Evolutionary conservation across 1,139 yeast genomes (phyloP).

Genomic region (Suhomyces bolitotheri): DNA sequence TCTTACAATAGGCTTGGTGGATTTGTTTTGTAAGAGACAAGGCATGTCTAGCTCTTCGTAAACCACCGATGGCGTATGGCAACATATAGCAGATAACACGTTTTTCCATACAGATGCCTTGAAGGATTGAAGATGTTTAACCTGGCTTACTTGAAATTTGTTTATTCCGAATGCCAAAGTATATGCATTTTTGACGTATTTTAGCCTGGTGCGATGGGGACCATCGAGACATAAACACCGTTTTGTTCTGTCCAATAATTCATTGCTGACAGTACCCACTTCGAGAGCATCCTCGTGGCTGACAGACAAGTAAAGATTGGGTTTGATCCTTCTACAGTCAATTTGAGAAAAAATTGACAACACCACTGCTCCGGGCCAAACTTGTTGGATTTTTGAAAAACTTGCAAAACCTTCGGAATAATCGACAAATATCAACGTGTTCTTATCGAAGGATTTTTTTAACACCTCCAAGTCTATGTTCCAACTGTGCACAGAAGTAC

Average conservation of each 20-base stretch:
- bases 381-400: constrained; percentile 4
- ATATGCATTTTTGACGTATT: neutral
- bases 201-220: neutral
- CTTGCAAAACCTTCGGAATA: constrained; percentile 4
- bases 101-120: constrained; percentile 3
- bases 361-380: constrained; percentile 3
- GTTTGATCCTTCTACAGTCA: constrained; percentile 11
- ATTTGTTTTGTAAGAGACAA: constrained; percentile 13
- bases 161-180: neutral
- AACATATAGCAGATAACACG: constrained; percentile 18
- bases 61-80: constrained; percentile 22
- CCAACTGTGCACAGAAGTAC: neutral
- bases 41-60: constrained; percentile 24
- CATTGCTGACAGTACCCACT: constrained; percentile 1
- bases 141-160: neutral
- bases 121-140: neutral
- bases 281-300: neutral
- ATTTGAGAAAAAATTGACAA: constrained; percentile 5
- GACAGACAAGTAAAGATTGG: constrained; percentile 8
- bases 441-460: too few relatives aligned
- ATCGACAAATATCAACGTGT: neutral
- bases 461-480: neutral
- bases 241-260: too few relatives aligned
- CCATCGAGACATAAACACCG: neutral
- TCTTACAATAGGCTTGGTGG: constrained; percentile 19